Base-by-base conservation (phyloP, 2,329 filamentous ascomycete genomes). In the Lomentospora prolificans region DNA sequence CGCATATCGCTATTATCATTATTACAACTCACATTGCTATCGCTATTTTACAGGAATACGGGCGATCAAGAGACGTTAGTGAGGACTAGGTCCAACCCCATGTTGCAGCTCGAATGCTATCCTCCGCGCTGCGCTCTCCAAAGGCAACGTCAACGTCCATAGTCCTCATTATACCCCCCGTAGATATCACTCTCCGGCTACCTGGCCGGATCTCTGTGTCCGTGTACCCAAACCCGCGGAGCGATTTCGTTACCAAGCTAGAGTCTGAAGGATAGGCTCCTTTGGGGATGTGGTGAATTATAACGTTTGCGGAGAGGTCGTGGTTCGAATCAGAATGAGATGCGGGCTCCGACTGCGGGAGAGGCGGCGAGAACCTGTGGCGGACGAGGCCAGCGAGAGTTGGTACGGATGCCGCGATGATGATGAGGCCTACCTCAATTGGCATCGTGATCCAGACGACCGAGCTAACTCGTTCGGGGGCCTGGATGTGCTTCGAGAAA, bases 361-460 rank as follows among this genome's bases (percentile, higher is more conserved):
- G 19, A 2, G 30, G 30, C 9, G 50, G 19, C 12, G 50, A 25
- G 50, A 51, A 31, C n/a, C 25, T 6, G 12, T 19, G 22, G 24
- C 14, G 30, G 25, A 28, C 17, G 14, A 31, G 25, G 22, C 24
- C n/a, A n/a, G 12, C 12, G 25, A 51, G 25, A 14, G 50, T 33
- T 8, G 50, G 50, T 31, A 51, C 4, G 25, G 22, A 51, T 31
- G 50, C 50, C 9, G 30, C 30, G 22, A 51, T 51, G 25, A 51
- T 51, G 30, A 33, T 24, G 30, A 51, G 50, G 50, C 30, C 30
- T 51, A n/a, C 50, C 25, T 51, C 50, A 12, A 51, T 51, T 3
- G 30, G 25, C 3, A 24, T 31, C 8, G 25, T 33, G n/a, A 33
- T 51, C 50, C 50, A 51, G 12, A 30, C 25, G 6, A 51, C 2